phyloP scores from a whole-genome alignment of 192 early-diverging fungal genomes.

The Dissophora globulifera region DNA sequence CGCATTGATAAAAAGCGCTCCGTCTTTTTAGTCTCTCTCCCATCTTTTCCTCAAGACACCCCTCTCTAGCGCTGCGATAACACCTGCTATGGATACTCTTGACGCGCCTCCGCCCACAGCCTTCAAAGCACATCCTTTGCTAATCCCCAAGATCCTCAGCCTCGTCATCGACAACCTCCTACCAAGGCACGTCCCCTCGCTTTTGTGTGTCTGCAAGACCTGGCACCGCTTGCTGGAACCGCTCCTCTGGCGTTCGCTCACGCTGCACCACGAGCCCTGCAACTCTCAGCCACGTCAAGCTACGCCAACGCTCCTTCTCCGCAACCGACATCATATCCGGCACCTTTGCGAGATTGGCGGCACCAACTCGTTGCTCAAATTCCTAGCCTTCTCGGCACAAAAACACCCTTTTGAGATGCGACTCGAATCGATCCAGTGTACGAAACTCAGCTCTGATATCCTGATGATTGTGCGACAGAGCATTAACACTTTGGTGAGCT shows the following conservation, averaged over 20 bases:
- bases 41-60: neutral
- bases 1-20: neutral
- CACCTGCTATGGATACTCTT: neutral
- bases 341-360: constrained; percentile 15
- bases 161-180: constrained; percentile 3
- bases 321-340: constrained; percentile 28
- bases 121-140: constrained; percentile 1
- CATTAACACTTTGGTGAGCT: constrained; percentile 3
- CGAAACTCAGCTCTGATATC: constrained; percentile 28
- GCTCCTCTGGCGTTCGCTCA: constrained; percentile 17
- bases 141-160: neutral
- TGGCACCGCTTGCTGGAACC: constrained; percentile 12
- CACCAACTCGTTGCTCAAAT: constrained; percentile 19
- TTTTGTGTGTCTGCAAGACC: constrained; percentile 11
- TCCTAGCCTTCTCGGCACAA: constrained; percentile 6
- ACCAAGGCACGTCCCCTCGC: neutral
- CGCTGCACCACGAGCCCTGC: constrained; percentile 18
- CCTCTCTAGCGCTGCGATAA: too few species aligned
- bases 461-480: constrained; percentile 18
- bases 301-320: constrained; percentile 16
- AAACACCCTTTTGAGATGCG: neutral
- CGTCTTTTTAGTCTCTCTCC: neutral
- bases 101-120: neutral
- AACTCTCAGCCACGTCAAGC: constrained; percentile 22
- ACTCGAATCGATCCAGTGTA: constrained; percentile 3